Conservation (phyloP, 2,329 filamentous ascomycete genomes). For the Dactylellina drechsleri region DNA sequence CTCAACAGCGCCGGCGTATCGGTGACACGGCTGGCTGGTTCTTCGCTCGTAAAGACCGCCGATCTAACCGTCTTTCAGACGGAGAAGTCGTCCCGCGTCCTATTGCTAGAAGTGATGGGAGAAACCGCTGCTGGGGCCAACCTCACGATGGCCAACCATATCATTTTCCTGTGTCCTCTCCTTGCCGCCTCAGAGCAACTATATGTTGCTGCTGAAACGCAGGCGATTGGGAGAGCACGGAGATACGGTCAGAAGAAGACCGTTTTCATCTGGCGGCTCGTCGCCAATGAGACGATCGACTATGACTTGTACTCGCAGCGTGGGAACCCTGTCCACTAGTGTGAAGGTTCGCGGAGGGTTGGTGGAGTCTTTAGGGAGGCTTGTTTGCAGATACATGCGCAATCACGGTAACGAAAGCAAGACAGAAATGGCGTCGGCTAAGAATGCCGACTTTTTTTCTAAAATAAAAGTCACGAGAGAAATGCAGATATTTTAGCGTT, state of each 20-base stretch:
- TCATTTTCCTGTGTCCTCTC: conserved; percentile 72
- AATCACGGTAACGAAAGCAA: no score
- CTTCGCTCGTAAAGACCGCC: conserved; percentile 58
- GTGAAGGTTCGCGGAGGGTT: not conserved
- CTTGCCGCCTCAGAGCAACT: conserved; percentile 66
- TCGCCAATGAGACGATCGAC: conserved; percentile 64
- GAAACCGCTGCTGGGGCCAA: conserved; percentile 72
- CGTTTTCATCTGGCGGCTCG: conserved; percentile 69
- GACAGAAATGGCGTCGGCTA: no score
- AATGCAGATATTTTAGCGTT: no score
- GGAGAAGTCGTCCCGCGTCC: conserved; percentile 62
- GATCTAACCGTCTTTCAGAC: conserved; percentile 49
- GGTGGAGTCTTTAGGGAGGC: not conserved
- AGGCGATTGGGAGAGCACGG: conserved; percentile 71
- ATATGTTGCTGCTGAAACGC: conserved; percentile 70
- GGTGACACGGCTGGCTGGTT: conserved; percentile 61
- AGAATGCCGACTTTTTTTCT: no score
- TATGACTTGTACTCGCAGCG: conserved; percentile 21
- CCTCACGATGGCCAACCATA: conserved; percentile 71
- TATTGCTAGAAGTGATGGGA: conserved; percentile 69
- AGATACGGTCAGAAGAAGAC: conserved; percentile 69
- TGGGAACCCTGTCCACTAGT: conserved; percentile 20
- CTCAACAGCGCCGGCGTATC: conserved; percentile 60
- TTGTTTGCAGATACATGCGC: not conserved
- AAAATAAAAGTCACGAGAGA: no score